A percentile compares a stretch with the other conserved stretches of the same genome.
phyloP scores from a whole-genome alignment of 1,284 basidiomycete species.

The Ustilago hordei region DNA sequence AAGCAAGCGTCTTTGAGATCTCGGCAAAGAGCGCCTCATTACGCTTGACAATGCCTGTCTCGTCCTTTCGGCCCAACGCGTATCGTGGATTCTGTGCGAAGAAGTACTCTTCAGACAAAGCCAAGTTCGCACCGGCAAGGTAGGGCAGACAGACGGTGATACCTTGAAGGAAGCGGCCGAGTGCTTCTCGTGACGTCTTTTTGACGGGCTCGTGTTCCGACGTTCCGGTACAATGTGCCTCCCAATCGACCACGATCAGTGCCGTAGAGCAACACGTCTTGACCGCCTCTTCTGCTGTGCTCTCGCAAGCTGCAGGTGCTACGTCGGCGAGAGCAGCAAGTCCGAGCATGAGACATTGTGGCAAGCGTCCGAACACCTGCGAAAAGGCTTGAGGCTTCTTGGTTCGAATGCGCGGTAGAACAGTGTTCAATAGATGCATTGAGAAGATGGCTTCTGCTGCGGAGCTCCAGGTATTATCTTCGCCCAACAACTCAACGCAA shows the following conservation, averaged over 20 bases:
- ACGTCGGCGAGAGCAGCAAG: constrained; percentile 13
- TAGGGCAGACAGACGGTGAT: constrained; percentile 42
- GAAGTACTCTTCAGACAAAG: constrained; percentile 39
- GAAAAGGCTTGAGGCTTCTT: constrained; percentile 58
- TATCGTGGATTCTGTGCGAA: constrained; percentile 29
- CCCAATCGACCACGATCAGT: constrained; percentile 46
- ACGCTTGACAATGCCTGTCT: constrained; percentile 26
- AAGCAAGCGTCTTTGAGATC: constrained; percentile 43
- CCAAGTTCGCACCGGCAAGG: constrained; percentile 24
- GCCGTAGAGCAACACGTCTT: constrained; percentile 37
- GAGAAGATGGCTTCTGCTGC: constrained; percentile 35
- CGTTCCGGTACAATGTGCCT: constrained; percentile 25
- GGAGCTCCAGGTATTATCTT: constrained; percentile 16
- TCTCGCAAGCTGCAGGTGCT: constrained; percentile 7
- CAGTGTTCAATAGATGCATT: constrained; percentile 38
- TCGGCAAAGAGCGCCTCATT: constrained; percentile 44
- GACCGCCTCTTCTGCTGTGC: constrained; percentile 26
- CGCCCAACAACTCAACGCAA: constrained; percentile 8
- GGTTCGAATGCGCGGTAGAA: constrained; percentile 59
- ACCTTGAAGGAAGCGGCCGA: constrained; percentile 35
- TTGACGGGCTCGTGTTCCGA: constrained; percentile 24
- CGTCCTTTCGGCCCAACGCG: constrained; percentile 9
- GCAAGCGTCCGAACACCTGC: constrained; percentile 46
- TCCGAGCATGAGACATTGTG: constrained; percentile 42
- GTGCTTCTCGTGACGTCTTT: constrained; percentile 37